Conservation (phyloP, 352 stramenopile genomes). For the Phytophthora sp. region DNA sequence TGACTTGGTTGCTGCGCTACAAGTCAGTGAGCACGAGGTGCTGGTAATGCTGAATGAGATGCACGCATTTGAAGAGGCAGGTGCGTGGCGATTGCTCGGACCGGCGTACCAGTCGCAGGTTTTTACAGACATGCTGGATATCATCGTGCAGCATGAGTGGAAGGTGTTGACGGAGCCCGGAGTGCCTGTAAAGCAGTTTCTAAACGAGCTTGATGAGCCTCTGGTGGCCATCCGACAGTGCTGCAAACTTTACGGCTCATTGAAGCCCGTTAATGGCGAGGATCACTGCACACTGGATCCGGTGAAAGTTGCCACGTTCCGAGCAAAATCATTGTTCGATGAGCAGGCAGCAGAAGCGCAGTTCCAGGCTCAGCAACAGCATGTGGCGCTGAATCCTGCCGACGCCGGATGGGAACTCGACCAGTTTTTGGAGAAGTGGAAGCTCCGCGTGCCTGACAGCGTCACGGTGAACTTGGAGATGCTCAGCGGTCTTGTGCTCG, state of each 20-base stretch:
- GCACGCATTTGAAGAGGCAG: slow-evolving; percentile 74
- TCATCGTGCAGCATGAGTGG: slow-evolving; percentile 75
- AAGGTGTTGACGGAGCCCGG: slow-evolving; percentile 52
- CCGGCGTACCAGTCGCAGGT: slow-evolving; percentile 60
- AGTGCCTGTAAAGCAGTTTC: slow-evolving; percentile 50
- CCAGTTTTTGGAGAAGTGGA: slow-evolving; percentile 86
- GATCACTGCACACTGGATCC: slow-evolving; percentile 60
- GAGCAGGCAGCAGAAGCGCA: slow-evolving; percentile 53
- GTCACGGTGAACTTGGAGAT: slow-evolving; percentile 68
- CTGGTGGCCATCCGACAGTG: slow-evolving; percentile 72
- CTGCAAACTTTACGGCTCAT: slow-evolving; percentile 64
- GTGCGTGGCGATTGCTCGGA: slow-evolving; percentile 70
- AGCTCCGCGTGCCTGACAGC: slow-evolving; percentile 70
- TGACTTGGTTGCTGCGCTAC: slow-evolving; percentile 65
- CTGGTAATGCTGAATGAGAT: slow-evolving; percentile 63
- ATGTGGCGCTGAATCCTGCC: slow-evolving; percentile 28
- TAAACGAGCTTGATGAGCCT: slow-evolving; percentile 45
- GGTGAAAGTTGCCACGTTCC: slow-evolving; percentile 75
- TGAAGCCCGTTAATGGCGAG: slow-evolving; percentile 22
- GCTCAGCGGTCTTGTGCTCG: slow-evolving; percentile 67
- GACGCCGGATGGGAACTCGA: slow-evolving; percentile 59
- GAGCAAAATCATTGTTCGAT: slow-evolving; percentile 74
- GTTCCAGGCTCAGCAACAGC: slow-evolving; percentile 44
- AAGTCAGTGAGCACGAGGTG: slow-evolving; percentile 73
- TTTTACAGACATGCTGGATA: slow-evolving; percentile 78